A percentile compares a stretch with the other conserved stretches of the same genome.
Conservation (phyloP, 371 early-diverging fungal genomes). For the Apophysomyces variabilis region DNA sequence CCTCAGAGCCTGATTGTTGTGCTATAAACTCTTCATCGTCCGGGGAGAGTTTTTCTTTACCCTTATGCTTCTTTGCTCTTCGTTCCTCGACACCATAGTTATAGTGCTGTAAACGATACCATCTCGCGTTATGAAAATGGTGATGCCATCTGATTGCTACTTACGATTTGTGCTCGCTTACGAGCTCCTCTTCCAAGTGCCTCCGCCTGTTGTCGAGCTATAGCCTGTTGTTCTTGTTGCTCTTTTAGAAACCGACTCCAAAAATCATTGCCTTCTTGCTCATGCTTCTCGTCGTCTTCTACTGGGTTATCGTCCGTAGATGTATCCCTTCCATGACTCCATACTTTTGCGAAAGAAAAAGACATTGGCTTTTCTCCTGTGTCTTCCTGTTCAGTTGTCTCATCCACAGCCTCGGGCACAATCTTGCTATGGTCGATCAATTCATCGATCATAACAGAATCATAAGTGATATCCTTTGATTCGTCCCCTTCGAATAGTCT, state of each 20-base stretch:
- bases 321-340: conserved; percentile 35
- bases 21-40: conserved; percentile 6
- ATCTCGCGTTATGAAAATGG: not conserved
- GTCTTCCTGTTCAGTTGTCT: conserved; percentile 21
- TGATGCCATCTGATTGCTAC: not conserved
- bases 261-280: conserved; percentile 42
- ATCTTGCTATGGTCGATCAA: conserved; percentile 67
- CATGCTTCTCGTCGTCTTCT: conserved; percentile 13
- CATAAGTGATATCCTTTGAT: conserved; percentile 60
- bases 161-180: conserved; percentile 37
- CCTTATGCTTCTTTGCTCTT: not conserved
- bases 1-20: not conserved
- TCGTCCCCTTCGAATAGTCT: conserved; percentile 76
- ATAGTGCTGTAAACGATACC: not conserved
- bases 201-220: conserved; percentile 10
- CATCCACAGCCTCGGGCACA: conserved; percentile 22
- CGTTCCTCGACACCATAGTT: not conserved
- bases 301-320: conserved; percentile 23
- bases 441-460: conserved; percentile 58
- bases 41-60: not conserved
- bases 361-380: conserved; percentile 25
- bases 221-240: conserved; percentile 24
- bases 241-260: conserved; percentile 50
- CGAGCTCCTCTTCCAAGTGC: conserved; percentile 46
- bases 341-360: conserved; percentile 53